Evolutionary conservation across 805 yeast genomes (phyloP).

Genomic region (Lipomyces sp.): DNA sequence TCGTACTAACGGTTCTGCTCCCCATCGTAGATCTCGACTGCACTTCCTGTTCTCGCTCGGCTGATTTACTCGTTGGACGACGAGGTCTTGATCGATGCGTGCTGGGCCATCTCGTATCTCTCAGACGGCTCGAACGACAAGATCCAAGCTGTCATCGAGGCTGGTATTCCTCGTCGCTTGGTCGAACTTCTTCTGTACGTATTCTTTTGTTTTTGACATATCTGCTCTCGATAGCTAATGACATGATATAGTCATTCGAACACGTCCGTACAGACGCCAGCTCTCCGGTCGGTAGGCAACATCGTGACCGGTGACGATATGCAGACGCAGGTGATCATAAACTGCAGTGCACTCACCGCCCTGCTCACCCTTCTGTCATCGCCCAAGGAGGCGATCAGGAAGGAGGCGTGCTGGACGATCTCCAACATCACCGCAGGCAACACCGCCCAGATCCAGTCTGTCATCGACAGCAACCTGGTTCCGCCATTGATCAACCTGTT

Average conservation of each 20-base stretch:
- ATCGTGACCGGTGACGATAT: slow-evolving; percentile 95
- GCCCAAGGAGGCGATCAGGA: slow-evolving; percentile 86
- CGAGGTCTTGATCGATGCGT: slow-evolving; percentile 93
- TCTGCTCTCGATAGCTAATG: background rate
- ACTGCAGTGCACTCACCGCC: slow-evolving; percentile 86
- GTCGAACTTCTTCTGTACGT: slow-evolving; percentile 66
- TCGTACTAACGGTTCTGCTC: background rate
- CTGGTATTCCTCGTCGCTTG: slow-evolving; percentile 88
- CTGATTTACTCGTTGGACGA: slow-evolving; percentile 85
- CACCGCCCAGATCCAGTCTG: slow-evolving; percentile 92
- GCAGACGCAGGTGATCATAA: slow-evolving; percentile 93
- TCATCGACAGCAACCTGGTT: slow-evolving; percentile 87
- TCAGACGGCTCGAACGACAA: slow-evolving; percentile 91
- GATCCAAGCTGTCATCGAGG: slow-evolving; percentile 95
- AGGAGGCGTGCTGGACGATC: slow-evolving; percentile 98
- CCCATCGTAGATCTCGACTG: slow-evolving; percentile 56
- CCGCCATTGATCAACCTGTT: slow-evolving; percentile 84
- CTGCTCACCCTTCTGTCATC: slow-evolving; percentile 74
- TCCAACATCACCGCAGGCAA: slow-evolving; percentile 98
- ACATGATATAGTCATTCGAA: slow-evolving; percentile 57
- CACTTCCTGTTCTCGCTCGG: slow-evolving; percentile 88
- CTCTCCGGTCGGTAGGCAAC: slow-evolving; percentile 94
- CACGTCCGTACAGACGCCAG: slow-evolving; percentile 91
- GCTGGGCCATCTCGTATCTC: slow-evolving; percentile 96
- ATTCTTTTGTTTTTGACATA: background rate